Conservation (phyloP, 345 rosid genomes). For the Hirschfeldia incana region DNA sequence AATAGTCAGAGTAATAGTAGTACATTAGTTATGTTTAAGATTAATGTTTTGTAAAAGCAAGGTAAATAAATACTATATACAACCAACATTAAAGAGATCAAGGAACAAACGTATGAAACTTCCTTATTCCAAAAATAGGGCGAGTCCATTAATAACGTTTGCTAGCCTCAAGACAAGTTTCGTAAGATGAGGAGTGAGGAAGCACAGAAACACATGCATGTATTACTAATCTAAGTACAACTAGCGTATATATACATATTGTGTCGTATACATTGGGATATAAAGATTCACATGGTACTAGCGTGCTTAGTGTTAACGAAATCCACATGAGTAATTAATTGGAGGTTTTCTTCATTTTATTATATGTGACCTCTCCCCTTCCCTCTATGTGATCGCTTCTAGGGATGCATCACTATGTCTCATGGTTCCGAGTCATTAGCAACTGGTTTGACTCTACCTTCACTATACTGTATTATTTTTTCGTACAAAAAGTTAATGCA, state of each 20-base stretch:
- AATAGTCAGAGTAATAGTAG: too few relatives aligned
- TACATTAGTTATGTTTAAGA: too few relatives aligned
- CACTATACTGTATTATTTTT: too few relatives aligned
- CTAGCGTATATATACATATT: slow-evolving; percentile 12
- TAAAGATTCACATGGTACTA: slow-evolving; percentile 28
- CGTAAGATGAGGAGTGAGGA: slow-evolving; percentile 29
- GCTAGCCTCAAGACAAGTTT: slow-evolving; percentile 25
- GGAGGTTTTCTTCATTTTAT: not conserved
- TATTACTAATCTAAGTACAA: not conserved
- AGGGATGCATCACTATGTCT: slow-evolving; percentile 35
- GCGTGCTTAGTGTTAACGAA: slow-evolving; percentile 34
- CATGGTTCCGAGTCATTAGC: slow-evolving; percentile 25
- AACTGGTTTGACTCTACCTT: slow-evolving; percentile 13
- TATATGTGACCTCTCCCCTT: too few relatives aligned
- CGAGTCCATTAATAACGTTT: not conserved
- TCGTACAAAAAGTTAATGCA: too few relatives aligned
- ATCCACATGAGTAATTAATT: slow-evolving; percentile 19
- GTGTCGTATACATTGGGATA: slow-evolving; percentile 12
- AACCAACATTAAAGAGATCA: not conserved
- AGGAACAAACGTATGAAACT: slow-evolving; percentile 6
- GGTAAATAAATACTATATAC: too few relatives aligned
- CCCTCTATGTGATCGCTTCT: slow-evolving; percentile 7
- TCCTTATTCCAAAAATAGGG: not conserved
- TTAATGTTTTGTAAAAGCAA: too few relatives aligned
- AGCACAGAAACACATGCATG: slow-evolving; percentile 17